Evolutionary conservation across 805 yeast species (phyloP).

Genomic region (Yarrowia yakushimensis): DNA sequence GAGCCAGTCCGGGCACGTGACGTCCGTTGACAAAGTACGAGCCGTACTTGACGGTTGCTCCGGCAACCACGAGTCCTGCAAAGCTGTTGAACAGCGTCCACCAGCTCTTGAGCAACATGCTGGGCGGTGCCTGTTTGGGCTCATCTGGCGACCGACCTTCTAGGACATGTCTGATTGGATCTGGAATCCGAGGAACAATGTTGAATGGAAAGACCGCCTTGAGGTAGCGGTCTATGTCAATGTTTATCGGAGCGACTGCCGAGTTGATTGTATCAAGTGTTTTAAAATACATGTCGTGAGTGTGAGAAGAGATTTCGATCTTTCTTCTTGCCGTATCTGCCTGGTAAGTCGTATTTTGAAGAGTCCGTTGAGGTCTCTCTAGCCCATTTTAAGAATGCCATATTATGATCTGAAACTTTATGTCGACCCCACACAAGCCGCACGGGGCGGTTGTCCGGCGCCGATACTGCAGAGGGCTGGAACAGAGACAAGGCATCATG

Average conservation of each 20-base stretch:
- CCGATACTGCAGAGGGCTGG: neutral
- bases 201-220: slow-evolving; percentile 13
- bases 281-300: neutral
- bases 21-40: slow-evolving; percentile 29
- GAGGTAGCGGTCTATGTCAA: neutral
- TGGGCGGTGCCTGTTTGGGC: neutral
- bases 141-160: neutral
- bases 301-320: neutral
- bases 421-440: neutral
- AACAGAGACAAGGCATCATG: neutral
- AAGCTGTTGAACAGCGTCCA: slow-evolving; percentile 31
- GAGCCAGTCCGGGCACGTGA: slow-evolving; percentile 34
- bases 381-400: neutral
- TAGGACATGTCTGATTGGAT: slow-evolving; percentile 3
- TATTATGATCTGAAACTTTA: neutral
- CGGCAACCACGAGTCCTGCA: slow-evolving; percentile 34
- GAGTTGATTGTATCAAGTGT: neutral
- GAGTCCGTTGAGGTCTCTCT: neutral
- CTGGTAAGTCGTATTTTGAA: neutral
- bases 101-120: slow-evolving; percentile 3
- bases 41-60: slow-evolving; percentile 32
- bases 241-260: neutral
- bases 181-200: neutral
- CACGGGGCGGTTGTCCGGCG: slow-evolving; percentile 3
- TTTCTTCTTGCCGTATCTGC: neutral